Evolutionary conservation across 1,284 basidiomycete species (phyloP), one percentile per base, ranked within the genome.

Genomic region (Coriolopsis trogii): DNA sequence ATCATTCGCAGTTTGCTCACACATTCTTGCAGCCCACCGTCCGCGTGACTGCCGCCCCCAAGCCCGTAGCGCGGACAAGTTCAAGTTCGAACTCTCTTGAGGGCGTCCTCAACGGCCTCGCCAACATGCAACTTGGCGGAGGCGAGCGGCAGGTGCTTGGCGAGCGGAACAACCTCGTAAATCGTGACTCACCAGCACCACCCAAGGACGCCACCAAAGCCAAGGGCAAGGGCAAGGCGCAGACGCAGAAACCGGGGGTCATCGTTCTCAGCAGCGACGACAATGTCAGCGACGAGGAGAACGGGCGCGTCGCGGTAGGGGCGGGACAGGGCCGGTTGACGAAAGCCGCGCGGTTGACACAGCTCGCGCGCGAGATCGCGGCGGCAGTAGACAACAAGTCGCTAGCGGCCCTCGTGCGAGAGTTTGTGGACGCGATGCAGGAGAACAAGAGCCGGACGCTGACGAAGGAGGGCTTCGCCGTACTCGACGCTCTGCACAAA

Each of bases 401-500:
- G 23, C 72, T 90, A 30, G 75, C 83, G 10, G 65, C 68, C 38
- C 66, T 80, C 21, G 80, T 89, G 26, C 62, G 63, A 33, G 81
- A 86, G 44, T 90, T 89, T 61, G 69, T 78, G 9, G 72, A 72
- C 25, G 75, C 82, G 26, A 71, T 90, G 64, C 77, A 81, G 62
- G 77, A 77, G 57, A 85, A 81, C 60, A 81, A 77, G 45, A 87
- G 84, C 40, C 77, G 78, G 55, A 81, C 79, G 37, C 63, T 90
- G 47, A 90, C 87, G 25, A 83, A 81, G 65, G 87, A 89, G 58
- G 88, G 80, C 8, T 87, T 84, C 62, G 68, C 72, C 23, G 85
- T 90, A 67, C 69, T 90, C 47, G 85, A 88, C 53, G 76, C 80
- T 26, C 66, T 90, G 53, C 75, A 80, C 66, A 85, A 85, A 65